A percentile compares a stretch with the other conserved stretches of the same genome.
These are phyloP conservation scores for Pseudogymnoascus sp. DNA, from an alignment of 2,329 filamentous ascomycete species.

Conservation along the genomic window DNA sequence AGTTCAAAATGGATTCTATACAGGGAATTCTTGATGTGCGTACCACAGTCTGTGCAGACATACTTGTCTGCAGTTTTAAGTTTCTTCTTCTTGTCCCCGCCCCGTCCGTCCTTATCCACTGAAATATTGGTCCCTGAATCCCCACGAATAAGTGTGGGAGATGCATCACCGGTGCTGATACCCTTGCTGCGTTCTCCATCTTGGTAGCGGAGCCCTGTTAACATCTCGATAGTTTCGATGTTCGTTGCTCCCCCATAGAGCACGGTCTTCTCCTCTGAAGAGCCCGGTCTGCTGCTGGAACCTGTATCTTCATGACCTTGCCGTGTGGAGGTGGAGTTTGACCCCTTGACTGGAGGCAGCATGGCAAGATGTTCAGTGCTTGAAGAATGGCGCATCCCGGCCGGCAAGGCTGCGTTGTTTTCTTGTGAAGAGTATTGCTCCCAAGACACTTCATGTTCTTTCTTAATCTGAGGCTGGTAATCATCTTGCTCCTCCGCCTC, in stretches of 20 bases:
- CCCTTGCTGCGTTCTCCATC: constrained; percentile 84
- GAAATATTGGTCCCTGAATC: constrained; percentile 82
- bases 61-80: constrained; percentile 80
- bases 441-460: constrained; percentile 48
- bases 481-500: constrained; percentile 73
- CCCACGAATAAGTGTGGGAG: constrained; percentile 72
- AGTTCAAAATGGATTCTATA: neutral
- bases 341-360: constrained; percentile 58
- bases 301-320: constrained; percentile 71
- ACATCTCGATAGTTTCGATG: constrained; percentile 83
- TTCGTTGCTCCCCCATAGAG: constrained; percentile 69
- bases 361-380: constrained; percentile 43
- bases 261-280: constrained; percentile 76
- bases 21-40: constrained; percentile 22
- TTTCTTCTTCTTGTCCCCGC: constrained; percentile 76
- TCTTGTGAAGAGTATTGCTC: constrained; percentile 41
- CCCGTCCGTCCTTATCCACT: constrained; percentile 64
- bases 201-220: constrained; percentile 79
- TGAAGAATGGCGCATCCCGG: constrained; percentile 20
- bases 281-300: constrained; percentile 60
- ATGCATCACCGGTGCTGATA: constrained; percentile 77
- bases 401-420: constrained; percentile 26
- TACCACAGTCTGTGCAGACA: constrained; percentile 88
- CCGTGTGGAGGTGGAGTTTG: constrained; percentile 62
- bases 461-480: constrained; percentile 52